Evolutionary conservation across 2,329 filamentous ascomycete genomes (phyloP).

Genomic region (Botrytis tulipae): DNA sequence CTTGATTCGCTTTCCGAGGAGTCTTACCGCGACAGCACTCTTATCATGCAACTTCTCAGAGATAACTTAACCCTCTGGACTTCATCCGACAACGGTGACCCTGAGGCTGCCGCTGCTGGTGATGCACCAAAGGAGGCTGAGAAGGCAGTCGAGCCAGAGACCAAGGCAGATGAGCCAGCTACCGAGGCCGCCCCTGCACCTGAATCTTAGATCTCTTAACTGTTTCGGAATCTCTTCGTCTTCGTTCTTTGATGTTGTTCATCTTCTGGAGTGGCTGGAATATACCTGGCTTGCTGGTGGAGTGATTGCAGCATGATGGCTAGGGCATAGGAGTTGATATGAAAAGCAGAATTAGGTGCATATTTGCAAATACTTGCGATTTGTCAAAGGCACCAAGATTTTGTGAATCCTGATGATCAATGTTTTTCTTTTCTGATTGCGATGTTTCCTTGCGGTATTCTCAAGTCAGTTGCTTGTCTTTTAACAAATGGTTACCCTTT

Average conservation of each 20-base stretch:
- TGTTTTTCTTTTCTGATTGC: conserved; percentile 40
- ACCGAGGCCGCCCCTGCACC: conserved; percentile 44
- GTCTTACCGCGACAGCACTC: conserved; percentile 97
- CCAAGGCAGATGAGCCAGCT: conserved; percentile 41
- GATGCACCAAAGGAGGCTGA: conserved; percentile 62
- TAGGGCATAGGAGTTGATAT: conserved; percentile 40
- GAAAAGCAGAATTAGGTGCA: conserved; percentile 39
- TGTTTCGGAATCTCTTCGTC: conserved; percentile 40
- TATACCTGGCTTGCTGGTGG: conserved; percentile 37
- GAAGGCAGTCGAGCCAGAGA: conserved; percentile 49
- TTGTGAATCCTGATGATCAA: conserved; percentile 40
- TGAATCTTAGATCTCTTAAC: conserved; percentile 50
- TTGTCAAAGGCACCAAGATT: conserved; percentile 40
- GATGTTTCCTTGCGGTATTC: conserved; percentile 28
- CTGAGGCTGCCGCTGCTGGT: conserved; percentile 58
- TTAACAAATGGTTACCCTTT: conserved; percentile 25
- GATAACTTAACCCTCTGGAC: conserved; percentile 99
- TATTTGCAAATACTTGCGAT: conserved; percentile 35
- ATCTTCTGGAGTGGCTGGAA: conserved; percentile 37
- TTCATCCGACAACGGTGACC: conserved; percentile 83
- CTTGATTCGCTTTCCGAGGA: conserved; percentile 97
- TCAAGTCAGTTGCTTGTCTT: conserved; percentile 21
- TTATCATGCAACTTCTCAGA: conserved; percentile 98
- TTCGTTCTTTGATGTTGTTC: conserved; percentile 42
- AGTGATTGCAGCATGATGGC: conserved; percentile 37